Evolutionary conservation across 2,329 filamentous ascomycete species (phyloP).

Genomic region (Periglandula ipomoeae): DNA sequence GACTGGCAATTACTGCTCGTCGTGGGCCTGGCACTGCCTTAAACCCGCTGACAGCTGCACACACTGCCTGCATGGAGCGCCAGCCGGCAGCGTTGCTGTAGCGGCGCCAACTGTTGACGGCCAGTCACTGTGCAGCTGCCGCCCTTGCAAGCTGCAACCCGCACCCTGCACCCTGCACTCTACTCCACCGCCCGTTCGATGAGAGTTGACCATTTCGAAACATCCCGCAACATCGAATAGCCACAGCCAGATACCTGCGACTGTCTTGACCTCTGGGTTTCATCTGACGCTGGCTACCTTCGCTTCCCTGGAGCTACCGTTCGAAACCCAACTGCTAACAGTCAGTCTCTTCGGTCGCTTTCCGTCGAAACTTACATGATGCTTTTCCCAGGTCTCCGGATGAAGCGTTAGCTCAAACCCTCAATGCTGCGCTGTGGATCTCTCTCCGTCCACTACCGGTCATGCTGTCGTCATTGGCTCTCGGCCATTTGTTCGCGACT

Average conservation of each 20-base stretch:
- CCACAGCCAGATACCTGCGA: no score
- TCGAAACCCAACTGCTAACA: not conserved
- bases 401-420: not conserved
- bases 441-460: not conserved
- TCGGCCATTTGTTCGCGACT: not conserved
- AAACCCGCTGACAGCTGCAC: no score
- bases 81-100: not conserved
- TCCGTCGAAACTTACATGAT: not conserved
- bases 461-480: slow-evolving; percentile 1
- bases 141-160: no score
- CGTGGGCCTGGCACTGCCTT: not conserved
- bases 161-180: not conserved
- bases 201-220: not conserved
- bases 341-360: not conserved
- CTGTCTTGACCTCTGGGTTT: not conserved
- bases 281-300: not conserved
- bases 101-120: not conserved
- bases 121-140: not conserved
- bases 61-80: not conserved
- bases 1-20: not conserved
- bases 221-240: no score
- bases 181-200: not conserved
- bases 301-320: not conserved
- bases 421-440: not conserved
- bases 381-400: not conserved